phyloP scores from a whole-genome alignment of 2,329 filamentous ascomycete genomes.

The Helminthosporium solani region DNA sequence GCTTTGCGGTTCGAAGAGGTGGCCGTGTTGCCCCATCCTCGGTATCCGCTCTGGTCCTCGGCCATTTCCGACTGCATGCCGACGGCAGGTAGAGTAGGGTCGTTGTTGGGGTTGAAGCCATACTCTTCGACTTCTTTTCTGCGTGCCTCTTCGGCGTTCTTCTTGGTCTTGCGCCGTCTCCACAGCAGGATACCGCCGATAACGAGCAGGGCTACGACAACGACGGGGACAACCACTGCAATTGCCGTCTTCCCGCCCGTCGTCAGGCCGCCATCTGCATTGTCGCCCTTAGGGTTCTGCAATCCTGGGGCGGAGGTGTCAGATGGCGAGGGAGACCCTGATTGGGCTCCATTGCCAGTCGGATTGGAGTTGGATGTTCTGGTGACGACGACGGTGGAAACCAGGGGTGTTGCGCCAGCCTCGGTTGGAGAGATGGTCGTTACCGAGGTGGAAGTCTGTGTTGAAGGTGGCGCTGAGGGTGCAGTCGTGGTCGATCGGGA shows the following conservation, averaged over 20 bases:
- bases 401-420: constrained; percentile 6
- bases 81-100: constrained; percentile 71
- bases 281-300: constrained; percentile 14
- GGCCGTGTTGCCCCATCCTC: constrained; percentile 88
- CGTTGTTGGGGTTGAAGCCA: constrained; percentile 95
- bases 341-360: constrained; percentile 13
- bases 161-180: constrained; percentile 83
- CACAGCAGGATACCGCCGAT: constrained; percentile 78
- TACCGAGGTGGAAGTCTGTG: constrained; percentile 14
- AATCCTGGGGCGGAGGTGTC: constrained; percentile 6
- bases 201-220: constrained; percentile 78
- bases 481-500: constrained; percentile 7
- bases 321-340: constrained; percentile 6
- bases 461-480: constrained; percentile 13
- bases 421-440: constrained; percentile 11
- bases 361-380: constrained; percentile 4
- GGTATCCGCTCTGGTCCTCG: constrained; percentile 76
- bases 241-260: constrained; percentile 78
- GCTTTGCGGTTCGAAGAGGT: constrained; percentile 71
- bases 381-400: constrained; percentile 11
- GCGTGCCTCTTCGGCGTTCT: constrained; percentile 80
- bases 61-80: constrained; percentile 67
- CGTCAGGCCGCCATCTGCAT: constrained; percentile 49
- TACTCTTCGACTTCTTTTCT: constrained; percentile 98
- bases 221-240: constrained; percentile 91